Evolutionary conservation across 352 stramenopile genomes (phyloP), one percentile per base, ranked within the genome.

Genomic region (Halophytophthora batemanensis): DNA sequence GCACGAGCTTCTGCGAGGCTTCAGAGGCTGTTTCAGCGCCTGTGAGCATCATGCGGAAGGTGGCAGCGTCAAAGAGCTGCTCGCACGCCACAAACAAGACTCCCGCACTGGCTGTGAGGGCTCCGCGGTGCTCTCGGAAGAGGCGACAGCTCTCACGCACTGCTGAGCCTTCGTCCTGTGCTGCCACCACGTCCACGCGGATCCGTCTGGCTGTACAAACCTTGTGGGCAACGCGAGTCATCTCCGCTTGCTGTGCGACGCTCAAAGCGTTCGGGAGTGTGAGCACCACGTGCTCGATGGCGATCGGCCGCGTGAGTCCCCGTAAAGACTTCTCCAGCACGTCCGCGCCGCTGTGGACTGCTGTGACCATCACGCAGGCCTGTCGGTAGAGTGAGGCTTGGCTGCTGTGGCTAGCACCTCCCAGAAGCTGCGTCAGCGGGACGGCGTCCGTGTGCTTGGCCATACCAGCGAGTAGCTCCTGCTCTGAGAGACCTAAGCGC

Each of bases 21-120:
- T 29, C 17, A 13, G 39, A 11, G 21, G 35, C 21, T 8, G 5
- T 17, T 13, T 43, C 35, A 1, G 18, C 23, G 10, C 46, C 37
- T 15, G 45, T 22, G 11, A 59, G 39, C 60, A 68, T 68, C 56
- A 68, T 68, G 19, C 45, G 43, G 28, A 68, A 49, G 15, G 60
- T 65, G n/a, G 60, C 42, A 14, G 55, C 55, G 23, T 68, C 55
- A 17, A 68, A 68, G 42, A 50, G 45, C 13, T 44, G 60, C 17
- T 45, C 22, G 28, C 49, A 13, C 18, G 60, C 13, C 8, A 57
- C 33, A n/a, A 68, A 60, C 1, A 55, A 55, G 28, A 49, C 50
- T 23, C 55, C 64, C 11, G 7, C 31, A 18, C 34, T 41, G 5
- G 18, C 8, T 21, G 40, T 31, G 19, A 31, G 25, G 22, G 22